Evolutionary conservation across 2,329 filamentous ascomycete genomes (phyloP).

Genomic region (Mycogone perniciosa): DNA sequence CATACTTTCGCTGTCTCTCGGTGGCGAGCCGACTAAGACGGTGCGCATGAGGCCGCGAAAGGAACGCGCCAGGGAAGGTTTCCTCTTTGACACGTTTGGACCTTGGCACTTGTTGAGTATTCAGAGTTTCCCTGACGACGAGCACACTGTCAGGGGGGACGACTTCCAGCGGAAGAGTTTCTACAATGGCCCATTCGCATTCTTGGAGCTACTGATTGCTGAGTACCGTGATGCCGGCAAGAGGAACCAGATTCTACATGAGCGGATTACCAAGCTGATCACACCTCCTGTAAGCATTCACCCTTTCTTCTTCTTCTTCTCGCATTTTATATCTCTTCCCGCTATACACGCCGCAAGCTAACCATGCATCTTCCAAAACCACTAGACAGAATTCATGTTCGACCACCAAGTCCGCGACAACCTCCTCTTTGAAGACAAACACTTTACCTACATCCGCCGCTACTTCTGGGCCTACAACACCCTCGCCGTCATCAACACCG

Average conservation of each 20-base stretch:
- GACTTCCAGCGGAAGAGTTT: slow-evolving; percentile 48
- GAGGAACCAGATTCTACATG: slow-evolving; percentile 50
- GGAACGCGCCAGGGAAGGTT: slow-evolving; percentile 43
- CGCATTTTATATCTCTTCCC: neutral
- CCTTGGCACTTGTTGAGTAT: slow-evolving; percentile 55
- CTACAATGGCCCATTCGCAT: slow-evolving; percentile 55
- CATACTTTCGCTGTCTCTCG: slow-evolving; percentile 51
- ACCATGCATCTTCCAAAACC: neutral
- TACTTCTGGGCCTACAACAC: slow-evolving; percentile 60
- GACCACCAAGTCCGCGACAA: slow-evolving; percentile 48
- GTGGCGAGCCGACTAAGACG: slow-evolving; percentile 43
- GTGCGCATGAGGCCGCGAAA: slow-evolving; percentile 44
- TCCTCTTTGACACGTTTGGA: slow-evolving; percentile 51
- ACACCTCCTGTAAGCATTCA: slow-evolving; percentile 43
- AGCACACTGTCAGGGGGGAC: slow-evolving; percentile 48
- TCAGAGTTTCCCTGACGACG: slow-evolving; percentile 54
- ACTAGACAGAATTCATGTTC: slow-evolving; percentile 50
- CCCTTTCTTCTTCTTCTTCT: slow-evolving; percentile 3
- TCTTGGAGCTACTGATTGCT: slow-evolving; percentile 50
- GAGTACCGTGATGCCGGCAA: slow-evolving; percentile 57
- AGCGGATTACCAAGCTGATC: slow-evolving; percentile 51
- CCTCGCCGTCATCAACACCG: slow-evolving; percentile 52
- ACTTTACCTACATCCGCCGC: slow-evolving; percentile 54
- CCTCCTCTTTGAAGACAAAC: slow-evolving; percentile 53
- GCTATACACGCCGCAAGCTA: neutral